These are phyloP conservation scores for Aspergillus baeticus DNA, from an alignment of 495 filamentous ascomycete genomes.

Conservation along the genomic window DNA sequence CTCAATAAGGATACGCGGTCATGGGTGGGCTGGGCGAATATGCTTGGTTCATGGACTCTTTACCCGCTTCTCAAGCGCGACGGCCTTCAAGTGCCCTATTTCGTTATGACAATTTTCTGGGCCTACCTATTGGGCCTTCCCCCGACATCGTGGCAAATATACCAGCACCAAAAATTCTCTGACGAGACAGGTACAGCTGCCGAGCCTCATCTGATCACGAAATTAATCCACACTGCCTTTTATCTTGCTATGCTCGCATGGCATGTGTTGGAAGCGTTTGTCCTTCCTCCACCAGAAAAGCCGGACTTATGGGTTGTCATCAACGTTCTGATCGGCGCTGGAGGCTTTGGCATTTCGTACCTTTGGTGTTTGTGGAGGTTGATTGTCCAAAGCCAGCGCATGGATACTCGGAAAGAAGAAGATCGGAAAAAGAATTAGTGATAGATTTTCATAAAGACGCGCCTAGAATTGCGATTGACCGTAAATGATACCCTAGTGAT, in stretches of 20 bases:
- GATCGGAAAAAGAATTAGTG: slow-evolving; percentile 43
- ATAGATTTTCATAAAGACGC: slow-evolving; percentile 8
- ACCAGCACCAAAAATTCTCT: slow-evolving; percentile 45
- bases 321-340: slow-evolving; percentile 82
- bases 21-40: slow-evolving; percentile 92
- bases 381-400: slow-evolving; percentile 54
- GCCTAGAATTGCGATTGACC: neutral
- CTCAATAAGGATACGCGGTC: slow-evolving; percentile 71
- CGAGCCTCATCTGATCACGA: slow-evolving; percentile 51
- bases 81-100: slow-evolving; percentile 79
- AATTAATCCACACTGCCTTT: slow-evolving; percentile 67
- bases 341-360: slow-evolving; percentile 83
- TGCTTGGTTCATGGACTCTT: slow-evolving; percentile 90
- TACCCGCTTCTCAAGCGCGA: slow-evolving; percentile 87
- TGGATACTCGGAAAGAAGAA: slow-evolving; percentile 26
- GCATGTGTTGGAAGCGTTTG: slow-evolving; percentile 71
- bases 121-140: slow-evolving; percentile 86
- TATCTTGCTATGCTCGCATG: slow-evolving; percentile 75
- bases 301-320: slow-evolving; percentile 92
- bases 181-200: slow-evolving; percentile 37
- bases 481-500: slow-evolving; percentile 35
- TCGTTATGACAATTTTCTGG: slow-evolving; percentile 81
- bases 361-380: slow-evolving; percentile 82
- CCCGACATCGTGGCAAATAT: slow-evolving; percentile 67
- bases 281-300: slow-evolving; percentile 66